Percentiles rank a stretch among this genome's conserved stretches.
These are phyloP conservation scores for Solanum aculeatissimum DNA, from an alignment of 305 asterid genomes.

Conservation along the genomic window DNA sequence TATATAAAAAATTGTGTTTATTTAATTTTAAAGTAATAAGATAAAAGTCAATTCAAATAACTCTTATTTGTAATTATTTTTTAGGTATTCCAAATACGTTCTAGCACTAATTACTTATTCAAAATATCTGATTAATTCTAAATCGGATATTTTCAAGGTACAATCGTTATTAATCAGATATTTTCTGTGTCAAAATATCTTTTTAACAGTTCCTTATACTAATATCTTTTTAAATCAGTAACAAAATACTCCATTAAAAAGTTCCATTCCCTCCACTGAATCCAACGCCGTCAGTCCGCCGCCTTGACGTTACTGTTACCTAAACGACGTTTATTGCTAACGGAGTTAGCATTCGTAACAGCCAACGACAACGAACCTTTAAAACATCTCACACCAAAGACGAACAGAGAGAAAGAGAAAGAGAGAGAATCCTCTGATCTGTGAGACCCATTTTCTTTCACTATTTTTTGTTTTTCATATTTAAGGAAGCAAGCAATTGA, in stretches of 20 bases:
- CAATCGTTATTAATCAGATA: no score
- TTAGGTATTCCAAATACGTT: no score
- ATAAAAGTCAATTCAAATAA: no score
- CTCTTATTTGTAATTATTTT: no score
- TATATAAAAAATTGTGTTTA: no score
- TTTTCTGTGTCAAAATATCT: no score
- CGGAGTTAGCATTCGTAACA: not conserved
- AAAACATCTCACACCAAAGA: not conserved
- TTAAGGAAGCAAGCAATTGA: not conserved
- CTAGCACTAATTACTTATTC: no score
- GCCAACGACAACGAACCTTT: not conserved
- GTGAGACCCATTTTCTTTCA: not conserved
- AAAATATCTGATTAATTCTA: no score
- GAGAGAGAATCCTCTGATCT: not conserved
- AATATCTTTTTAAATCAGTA: no score
- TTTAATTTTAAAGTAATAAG: no score
- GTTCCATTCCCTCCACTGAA: not conserved
- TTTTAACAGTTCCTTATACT: not conserved
- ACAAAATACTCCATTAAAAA: not conserved
- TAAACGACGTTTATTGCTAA: not conserved
- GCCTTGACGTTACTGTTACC: conserved; percentile 26
- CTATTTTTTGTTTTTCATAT: not conserved
- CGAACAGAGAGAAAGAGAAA: not conserved
- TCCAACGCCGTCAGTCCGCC: conserved; percentile 39
- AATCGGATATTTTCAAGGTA: no score